Percentiles rank a stretch among this genome's conserved stretches.
phyloP scores from a whole-genome alignment of 768 basidiomycete species.

The Boletus barrowsii region DNA sequence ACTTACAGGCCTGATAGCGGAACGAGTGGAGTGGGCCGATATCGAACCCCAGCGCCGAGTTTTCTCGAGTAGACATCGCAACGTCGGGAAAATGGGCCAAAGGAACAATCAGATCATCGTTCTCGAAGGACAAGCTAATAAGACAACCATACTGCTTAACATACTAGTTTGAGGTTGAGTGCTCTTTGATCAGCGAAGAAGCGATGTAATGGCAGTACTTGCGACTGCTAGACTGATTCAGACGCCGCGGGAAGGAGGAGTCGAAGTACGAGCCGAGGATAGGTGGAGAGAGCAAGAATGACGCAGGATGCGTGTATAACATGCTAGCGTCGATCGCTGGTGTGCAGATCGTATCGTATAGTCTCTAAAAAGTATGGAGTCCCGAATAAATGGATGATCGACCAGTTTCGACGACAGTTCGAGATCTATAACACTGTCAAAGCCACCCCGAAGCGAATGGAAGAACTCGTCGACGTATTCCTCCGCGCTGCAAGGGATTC shows the following conservation, averaged over 20 bases:
- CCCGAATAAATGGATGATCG: slow-evolving; percentile 22
- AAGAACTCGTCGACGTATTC: not conserved
- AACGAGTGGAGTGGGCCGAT: not conserved
- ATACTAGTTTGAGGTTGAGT: slow-evolving; percentile 19
- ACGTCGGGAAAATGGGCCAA: slow-evolving; percentile 5
- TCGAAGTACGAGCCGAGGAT: not conserved
- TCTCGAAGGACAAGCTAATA: slow-evolving; percentile 10
- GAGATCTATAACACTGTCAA: slow-evolving; percentile 7
- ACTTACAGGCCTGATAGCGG: slow-evolving; percentile 15
- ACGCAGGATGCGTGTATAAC: not conserved
- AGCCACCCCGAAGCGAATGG: slow-evolving; percentile 1
- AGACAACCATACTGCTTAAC: slow-evolving; percentile 23
- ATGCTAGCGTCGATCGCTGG: slow-evolving; percentile 13
- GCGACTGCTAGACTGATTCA: not conserved
- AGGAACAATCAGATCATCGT: slow-evolving; percentile 15
- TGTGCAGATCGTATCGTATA: slow-evolving; percentile 11
- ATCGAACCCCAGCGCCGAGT: slow-evolving; percentile 6
- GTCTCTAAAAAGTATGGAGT: not conserved
- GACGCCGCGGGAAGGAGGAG: not conserved
- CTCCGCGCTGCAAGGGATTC: slow-evolving; percentile 5
- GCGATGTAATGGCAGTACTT: not conserved
- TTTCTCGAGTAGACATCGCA: slow-evolving; percentile 3
- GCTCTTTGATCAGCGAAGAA: slow-evolving; percentile 24
- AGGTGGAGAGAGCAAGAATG: not conserved
- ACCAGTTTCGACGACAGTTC: slow-evolving; percentile 17